phyloP scores from a whole-genome alignment of 2,329 filamentous ascomycete genomes.

The Lojkania enalia region DNA sequence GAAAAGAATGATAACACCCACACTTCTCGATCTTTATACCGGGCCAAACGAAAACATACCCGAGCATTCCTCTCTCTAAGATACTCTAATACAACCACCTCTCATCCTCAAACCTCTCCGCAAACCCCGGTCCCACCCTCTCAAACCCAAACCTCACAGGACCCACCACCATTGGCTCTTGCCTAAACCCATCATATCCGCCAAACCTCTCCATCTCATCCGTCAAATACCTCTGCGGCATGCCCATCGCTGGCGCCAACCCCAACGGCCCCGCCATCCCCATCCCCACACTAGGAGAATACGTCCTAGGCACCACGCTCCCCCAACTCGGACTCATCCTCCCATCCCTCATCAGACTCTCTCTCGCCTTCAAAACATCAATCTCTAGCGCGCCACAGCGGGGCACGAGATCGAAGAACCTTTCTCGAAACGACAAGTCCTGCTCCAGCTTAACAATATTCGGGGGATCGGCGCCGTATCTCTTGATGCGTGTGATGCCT shows the following conservation, averaged over 20 bases:
- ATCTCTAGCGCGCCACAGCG: slow-evolving; percentile 23
- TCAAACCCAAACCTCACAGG: neutral
- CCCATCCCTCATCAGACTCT: slow-evolving; percentile 11
- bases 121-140: neutral
- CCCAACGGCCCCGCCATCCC: neutral
- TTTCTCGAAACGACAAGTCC: slow-evolving; percentile 15
- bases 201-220: slow-evolving; percentile 1
- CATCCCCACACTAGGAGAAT: neutral
- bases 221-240: neutral
- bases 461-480: slow-evolving; percentile 12
- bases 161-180: neutral
- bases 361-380: slow-evolving; percentile 27
- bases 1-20: too few relatives aligned
- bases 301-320: neutral
- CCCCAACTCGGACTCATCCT: neutral
- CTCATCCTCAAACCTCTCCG: neutral
- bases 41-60: too few relatives aligned
- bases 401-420: slow-evolving; percentile 22
- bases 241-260: neutral
- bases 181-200: neutral
- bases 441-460: slow-evolving; percentile 31
- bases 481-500: neutral
- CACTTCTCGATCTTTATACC: too few relatives aligned
- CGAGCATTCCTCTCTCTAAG: too few relatives aligned
- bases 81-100: slow-evolving; percentile 4